A percentile compares a stretch with the other conserved stretches of the same genome.
phyloP scores from a whole-genome alignment of 345 rosid species.

The Bruguiera gymnorhiza region DNA sequence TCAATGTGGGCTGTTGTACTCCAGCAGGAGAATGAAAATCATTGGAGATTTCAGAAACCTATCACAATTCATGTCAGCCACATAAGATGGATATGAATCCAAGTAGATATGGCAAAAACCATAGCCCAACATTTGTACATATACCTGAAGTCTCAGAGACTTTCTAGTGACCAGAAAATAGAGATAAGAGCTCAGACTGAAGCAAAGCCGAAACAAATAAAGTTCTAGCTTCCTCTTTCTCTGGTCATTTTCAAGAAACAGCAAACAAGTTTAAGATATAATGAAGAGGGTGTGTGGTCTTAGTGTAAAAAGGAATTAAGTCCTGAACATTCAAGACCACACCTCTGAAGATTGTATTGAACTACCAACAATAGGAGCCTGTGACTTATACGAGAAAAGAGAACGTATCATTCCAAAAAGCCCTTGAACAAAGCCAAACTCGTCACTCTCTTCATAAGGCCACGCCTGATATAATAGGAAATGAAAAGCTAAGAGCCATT shows the following conservation, averaged over 20 bases:
- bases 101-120: not conserved
- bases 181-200: constrained; percentile 73
- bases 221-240: constrained; percentile 58
- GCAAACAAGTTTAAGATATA: not conserved
- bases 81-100: not conserved
- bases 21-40: constrained; percentile 42
- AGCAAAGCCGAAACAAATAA: constrained; percentile 55
- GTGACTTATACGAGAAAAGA: constrained; percentile 55
- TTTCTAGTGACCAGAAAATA: constrained; percentile 79
- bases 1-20: constrained; percentile 69
- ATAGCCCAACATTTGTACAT: constrained; percentile 5
- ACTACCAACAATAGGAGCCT: constrained; percentile 26
- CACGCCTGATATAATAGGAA: constrained; percentile 50
- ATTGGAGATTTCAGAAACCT: constrained; percentile 51
- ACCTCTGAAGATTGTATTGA: constrained; percentile 47
- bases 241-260: constrained; percentile 32
- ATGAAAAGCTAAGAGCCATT: not conserved
- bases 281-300: not conserved
- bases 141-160: constrained; percentile 75
- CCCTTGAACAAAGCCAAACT: constrained; percentile 84
- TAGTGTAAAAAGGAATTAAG: not conserved
- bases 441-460: constrained; percentile 89
- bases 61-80: constrained; percentile 21
- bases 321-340: constrained; percentile 14
- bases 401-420: constrained; percentile 69